Conservation (phyloP, 139 green algal species). For the Gonium pectorale region DNA sequence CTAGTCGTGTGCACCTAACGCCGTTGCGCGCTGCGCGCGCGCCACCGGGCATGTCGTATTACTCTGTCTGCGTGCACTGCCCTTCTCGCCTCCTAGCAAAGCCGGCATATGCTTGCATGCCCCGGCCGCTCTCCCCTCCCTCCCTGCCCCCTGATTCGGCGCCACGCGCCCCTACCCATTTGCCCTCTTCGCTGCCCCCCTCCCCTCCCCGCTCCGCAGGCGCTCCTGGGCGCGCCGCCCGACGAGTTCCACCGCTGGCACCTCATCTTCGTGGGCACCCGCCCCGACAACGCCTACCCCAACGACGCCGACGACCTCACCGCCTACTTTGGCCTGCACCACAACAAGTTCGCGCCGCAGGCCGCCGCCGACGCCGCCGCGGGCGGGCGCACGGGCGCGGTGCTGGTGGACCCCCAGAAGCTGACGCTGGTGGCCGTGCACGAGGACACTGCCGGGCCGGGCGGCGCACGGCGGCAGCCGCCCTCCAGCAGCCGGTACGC, state of each 20-base stretch:
- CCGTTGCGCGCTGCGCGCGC: no score
- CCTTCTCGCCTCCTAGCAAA: no score
- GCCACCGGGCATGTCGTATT: no score
- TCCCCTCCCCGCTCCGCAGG: constrained; percentile 47
- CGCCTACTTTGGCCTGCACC: neutral
- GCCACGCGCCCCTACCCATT: neutral
- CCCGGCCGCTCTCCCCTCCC: no score
- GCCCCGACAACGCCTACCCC: constrained; percentile 1
- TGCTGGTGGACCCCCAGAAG: constrained; percentile 36
- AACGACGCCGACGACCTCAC: constrained; percentile 16
- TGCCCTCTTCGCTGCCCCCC: neutral
- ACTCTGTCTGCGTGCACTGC: no score
- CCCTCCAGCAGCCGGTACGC: constrained; percentile 34
- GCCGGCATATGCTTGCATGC: no score
- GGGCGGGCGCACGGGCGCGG: neutral
- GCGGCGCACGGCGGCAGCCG: constrained; percentile 19
- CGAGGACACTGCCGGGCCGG: constrained; percentile 73
- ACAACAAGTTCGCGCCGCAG: neutral
- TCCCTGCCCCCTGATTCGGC: no score
- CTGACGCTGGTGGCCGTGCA: constrained; percentile 84
- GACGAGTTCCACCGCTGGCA: constrained; percentile 91
- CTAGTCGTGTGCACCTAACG: no score
- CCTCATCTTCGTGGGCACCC: constrained; percentile 69
- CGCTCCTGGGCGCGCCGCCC: constrained; percentile 78
- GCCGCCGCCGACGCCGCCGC: constrained; percentile 22